A percentile compares a stretch with the other conserved stretches of the same genome.
These are phyloP conservation scores for Kodamaea nitidulidarum DNA, from an alignment of 805 yeast species.

Conservation along the genomic window DNA sequence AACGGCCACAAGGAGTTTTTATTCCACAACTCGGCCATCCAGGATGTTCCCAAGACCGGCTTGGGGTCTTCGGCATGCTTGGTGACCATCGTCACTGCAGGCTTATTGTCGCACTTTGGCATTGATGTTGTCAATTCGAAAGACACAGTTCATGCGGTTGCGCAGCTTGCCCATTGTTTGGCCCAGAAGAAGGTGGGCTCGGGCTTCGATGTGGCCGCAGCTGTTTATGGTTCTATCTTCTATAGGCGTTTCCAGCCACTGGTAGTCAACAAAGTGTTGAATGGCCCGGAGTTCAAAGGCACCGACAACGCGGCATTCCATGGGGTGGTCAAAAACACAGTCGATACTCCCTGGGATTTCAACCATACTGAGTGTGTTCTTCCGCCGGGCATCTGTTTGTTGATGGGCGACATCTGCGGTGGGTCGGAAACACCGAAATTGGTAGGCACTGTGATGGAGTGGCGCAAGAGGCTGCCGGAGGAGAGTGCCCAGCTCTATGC, in stretches of 20 bases:
- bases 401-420: constrained; percentile 91
- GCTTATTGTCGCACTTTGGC: constrained; percentile 50
- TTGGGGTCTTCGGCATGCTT: constrained; percentile 95
- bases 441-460: constrained; percentile 67
- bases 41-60: constrained; percentile 86
- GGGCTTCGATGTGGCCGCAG: constrained; percentile 96
- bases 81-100: constrained; percentile 73
- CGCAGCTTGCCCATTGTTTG: constrained; percentile 86
- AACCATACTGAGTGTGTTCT: constrained; percentile 50
- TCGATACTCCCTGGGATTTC: constrained; percentile 60
- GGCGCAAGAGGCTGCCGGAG: constrained; percentile 57
- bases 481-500: constrained; percentile 51
- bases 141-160: constrained; percentile 65
- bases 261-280: constrained; percentile 38
- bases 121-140: constrained; percentile 10
- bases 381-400: constrained; percentile 63
- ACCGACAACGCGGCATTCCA: constrained; percentile 7
- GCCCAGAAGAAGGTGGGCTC: constrained; percentile 97
- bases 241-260: constrained; percentile 72
- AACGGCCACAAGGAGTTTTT: constrained; percentile 46
- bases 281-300: constrained; percentile 6
- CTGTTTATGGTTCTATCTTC: constrained; percentile 82
- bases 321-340: constrained; percentile 14
- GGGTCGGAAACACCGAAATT: constrained; percentile 95
- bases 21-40: constrained; percentile 57